Base-by-base conservation (phyloP, 2,329 filamentous ascomycete genomes). In the Xylaria sp. region DNA sequence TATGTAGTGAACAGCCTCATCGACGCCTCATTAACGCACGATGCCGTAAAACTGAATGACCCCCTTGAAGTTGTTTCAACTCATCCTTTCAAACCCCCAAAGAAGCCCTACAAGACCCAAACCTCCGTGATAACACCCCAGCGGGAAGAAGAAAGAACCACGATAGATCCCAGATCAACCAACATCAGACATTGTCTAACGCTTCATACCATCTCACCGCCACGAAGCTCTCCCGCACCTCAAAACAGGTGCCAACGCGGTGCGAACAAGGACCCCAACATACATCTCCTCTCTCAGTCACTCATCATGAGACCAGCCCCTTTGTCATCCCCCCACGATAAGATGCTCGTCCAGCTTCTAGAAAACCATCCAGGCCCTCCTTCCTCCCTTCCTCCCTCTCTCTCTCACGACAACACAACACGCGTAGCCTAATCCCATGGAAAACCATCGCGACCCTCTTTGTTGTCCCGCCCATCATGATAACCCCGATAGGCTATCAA, bases 281-380 rank as follows among this genome's bases (percentile, higher is more conserved):
- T 19, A 16, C 54, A 53, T 44, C 19, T 53, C 16, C 16, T 16
- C 16, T 16, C 16, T 16, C 16, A 16, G 16, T 16, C 13, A 10
- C 23, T 30, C 23, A 54, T 49, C 16, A 48, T 58, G 18, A 63
- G 57, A 59, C 59, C 39, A 56, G 57, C 8, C 37, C 37, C 67
- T 69, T 69, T 65, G 66, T 59, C 19, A 44, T n/a, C 23, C 44
- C 13, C 37, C 44, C 55, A 60, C 51, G 58, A 69, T 66, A 67
- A 69, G 59, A 67, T 65, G 60, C 49, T 51, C 47, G 42, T 18
- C 61, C 58, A 57, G 59, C 56, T 63, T 62, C 58, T 62, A 62
- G 63, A 69, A 67, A 63, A 34, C 51, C 23, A 5, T 66, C 66
- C 65, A 59, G 60, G 62, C 64, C 53, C 30, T 18, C 46, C 35